Percentiles rank a stretch among this genome's conserved stretches.
Conservation (phyloP, 2,329 filamentous ascomycete species). For the Xylaria hypoxylon region DNA sequence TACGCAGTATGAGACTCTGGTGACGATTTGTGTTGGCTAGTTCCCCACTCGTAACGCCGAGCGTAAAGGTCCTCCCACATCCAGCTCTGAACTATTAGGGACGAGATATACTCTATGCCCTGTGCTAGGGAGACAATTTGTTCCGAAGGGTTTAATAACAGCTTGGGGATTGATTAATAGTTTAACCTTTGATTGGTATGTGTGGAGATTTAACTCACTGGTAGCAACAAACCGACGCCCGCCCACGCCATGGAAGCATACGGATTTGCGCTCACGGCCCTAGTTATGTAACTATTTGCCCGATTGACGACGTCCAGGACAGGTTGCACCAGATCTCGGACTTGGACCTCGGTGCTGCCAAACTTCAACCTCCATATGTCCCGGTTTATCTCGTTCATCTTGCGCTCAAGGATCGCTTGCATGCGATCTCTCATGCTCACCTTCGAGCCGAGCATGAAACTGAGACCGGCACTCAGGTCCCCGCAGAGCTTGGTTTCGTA, state of each 20-base stretch:
- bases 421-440: conserved; percentile 1
- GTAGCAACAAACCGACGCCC: conserved; percentile 13
- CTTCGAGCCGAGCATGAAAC: not conserved
- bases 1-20: not conserved
- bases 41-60: not conserved
- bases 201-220: not conserved
- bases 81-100: conserved; percentile 3
- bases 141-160: conserved; percentile 18
- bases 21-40: not conserved
- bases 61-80: conserved; percentile 20
- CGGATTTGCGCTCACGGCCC: conserved; percentile 8
- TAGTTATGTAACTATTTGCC: conserved; percentile 11
- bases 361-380: conserved; percentile 17
- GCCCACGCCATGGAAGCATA: conserved; percentile 13
- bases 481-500: conserved; percentile 6
- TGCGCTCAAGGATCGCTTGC: conserved; percentile 1
- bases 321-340: conserved; percentile 1
- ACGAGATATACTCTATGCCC: conserved; percentile 18
- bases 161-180: not conserved
- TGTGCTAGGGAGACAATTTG: not conserved
- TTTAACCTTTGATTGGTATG: not conserved
- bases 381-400: conserved; percentile 11
- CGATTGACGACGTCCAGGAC: not conserved
- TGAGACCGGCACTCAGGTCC: not conserved
- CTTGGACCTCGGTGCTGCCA: conserved; percentile 1